Percentiles rank a stretch among this genome's conserved stretches.
These are phyloP conservation scores for Rutstroemia sp. DNA, from an alignment of 2,329 filamentous ascomycete species.

Conservation along the genomic window DNA sequence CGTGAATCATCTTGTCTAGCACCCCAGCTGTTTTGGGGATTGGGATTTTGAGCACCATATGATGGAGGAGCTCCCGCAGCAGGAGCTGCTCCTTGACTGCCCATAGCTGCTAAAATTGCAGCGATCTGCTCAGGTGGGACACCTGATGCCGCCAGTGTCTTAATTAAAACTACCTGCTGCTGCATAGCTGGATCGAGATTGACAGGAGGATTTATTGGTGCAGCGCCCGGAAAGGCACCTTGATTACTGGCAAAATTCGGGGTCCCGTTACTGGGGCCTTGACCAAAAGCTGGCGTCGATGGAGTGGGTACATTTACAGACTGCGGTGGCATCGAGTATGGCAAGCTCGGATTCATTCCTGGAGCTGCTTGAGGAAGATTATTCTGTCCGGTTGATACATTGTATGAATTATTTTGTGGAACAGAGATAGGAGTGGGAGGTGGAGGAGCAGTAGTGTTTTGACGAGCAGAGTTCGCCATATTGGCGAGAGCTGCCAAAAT, in stretches of 20 bases:
- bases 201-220: conserved; percentile 31
- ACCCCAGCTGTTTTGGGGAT: conserved; percentile 36
- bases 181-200: conserved; percentile 48
- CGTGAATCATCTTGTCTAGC: conserved; percentile 37
- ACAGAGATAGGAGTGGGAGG: conserved; percentile 18
- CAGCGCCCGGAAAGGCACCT: conserved; percentile 31
- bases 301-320: conserved; percentile 50
- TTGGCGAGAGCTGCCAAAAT: conserved; percentile 76
- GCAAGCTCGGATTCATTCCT: conserved; percentile 22
- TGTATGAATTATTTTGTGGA: conserved; percentile 31
- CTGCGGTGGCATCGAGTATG: conserved; percentile 38
- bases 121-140: conserved; percentile 67
- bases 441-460: conserved; percentile 49
- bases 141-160: conserved; percentile 67
- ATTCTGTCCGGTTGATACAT: conserved; percentile 42
- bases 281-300: conserved; percentile 24
- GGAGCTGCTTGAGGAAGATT: conserved; percentile 29
- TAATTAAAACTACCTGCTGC: conserved; percentile 67
- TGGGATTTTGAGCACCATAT: conserved; percentile 20
- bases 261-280: conserved; percentile 32
- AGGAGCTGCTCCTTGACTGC: conserved; percentile 19
- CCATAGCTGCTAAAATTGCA: conserved; percentile 37
- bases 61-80: conserved; percentile 24
- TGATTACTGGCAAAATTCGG: conserved; percentile 33
- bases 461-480: conserved; percentile 53